Evolutionary conservation across 345 rosid genomes (phyloP), one percentile per base, ranked within the genome.

Genomic region (Capsella bursapastoris): DNA sequence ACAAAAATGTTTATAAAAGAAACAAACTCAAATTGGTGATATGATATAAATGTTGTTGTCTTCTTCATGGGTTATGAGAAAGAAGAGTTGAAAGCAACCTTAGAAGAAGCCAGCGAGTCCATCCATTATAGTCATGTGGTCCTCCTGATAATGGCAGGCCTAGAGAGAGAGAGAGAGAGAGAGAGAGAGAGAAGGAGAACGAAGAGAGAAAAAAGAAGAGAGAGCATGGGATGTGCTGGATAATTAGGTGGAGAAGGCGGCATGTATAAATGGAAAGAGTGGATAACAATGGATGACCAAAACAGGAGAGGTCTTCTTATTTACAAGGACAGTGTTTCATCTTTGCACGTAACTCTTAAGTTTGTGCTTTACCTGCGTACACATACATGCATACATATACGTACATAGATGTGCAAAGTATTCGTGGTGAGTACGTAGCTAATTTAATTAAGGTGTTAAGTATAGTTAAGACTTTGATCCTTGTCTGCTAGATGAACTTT

Each of bases 51-150:
- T 67, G 50, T 62, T 53, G 50, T 9, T 57, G 80, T 82, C 78
- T 78, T 83, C 77, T 86, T 83, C 85, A 86, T 87, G 72, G 22
- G 58, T 59, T 49, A 65, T 60, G 57, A 64, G 77, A 71, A 66
- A 71, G 80, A 64, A 71, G 61, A 37, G 31, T 71, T 84, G 92
- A 91, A 80, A 86, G 97, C 97, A 89, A 91, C 95, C 78, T 73
- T 18, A 79, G 88, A 86, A 83, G 88, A 79, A 83, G 82, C 85
- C 72, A 64, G 52, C 78, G 44, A 73, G 65, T 76, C 70, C 72
- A 69, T 68, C 66, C 83, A 83, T 80, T 71, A 53, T 66, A 65
- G 81, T 77, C 86, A 84, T 84, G 95, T 87, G 95, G 97, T 89
- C 92, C 90, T 85, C 82, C 74, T 85, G 78, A 72, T 82, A 71